A percentile compares a stretch with the other conserved stretches of the same genome.
Conservation (phyloP, 1,284 basidiomycete genomes). For the Rhizopogon hawkerae region DNA sequence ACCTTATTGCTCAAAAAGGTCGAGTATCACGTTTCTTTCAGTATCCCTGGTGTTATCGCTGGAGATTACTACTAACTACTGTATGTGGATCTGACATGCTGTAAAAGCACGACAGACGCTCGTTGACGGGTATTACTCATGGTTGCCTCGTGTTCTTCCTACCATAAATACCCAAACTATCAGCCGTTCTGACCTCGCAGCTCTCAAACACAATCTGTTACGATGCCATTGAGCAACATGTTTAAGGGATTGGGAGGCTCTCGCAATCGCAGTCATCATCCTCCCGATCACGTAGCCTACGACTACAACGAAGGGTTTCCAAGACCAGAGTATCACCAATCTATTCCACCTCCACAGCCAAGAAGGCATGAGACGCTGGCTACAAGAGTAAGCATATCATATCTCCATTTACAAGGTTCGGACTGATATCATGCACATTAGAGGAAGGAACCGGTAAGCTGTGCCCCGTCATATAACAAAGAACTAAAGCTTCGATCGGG, state of each 20-base stretch:
- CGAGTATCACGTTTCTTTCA: background rate
- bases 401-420: background rate
- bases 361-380: background rate
- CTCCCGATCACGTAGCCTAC: constrained; percentile 21
- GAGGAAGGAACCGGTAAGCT: constrained; percentile 27
- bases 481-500: constrained; percentile 7
- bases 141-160: constrained; percentile 23
- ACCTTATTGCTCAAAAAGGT: background rate
- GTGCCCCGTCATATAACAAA: background rate
- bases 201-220: constrained; percentile 16
- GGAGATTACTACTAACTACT: background rate
- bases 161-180: constrained; percentile 23
- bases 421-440: constrained; percentile 5
- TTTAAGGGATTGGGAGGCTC: constrained; percentile 30
- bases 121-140: constrained; percentile 1
- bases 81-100: background rate
- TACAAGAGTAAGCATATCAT: constrained; percentile 3
- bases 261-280: constrained; percentile 24
- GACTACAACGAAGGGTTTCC: constrained; percentile 28
- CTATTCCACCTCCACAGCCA: background rate
- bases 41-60: background rate
- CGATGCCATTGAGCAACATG: constrained; percentile 30
- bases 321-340: constrained; percentile 19
- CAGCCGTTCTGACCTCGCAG: constrained; percentile 10
- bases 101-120: background rate